Conservation (phyloP, 192 early-diverging fungal genomes). For the Backusella liffmaniae region DNA sequence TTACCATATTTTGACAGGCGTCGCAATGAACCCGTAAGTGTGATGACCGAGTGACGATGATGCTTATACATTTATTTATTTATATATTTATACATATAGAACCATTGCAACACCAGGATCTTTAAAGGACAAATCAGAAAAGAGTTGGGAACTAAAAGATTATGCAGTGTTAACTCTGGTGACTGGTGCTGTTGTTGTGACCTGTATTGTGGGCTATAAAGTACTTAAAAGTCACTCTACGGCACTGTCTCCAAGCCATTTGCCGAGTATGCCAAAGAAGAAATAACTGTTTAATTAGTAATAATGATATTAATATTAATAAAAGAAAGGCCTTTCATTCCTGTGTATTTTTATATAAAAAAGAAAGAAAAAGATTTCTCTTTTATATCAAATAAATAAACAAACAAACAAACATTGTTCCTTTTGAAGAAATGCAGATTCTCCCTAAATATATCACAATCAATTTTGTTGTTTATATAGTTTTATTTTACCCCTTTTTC, state of each 20-base stretch:
- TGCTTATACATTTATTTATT: neutral
- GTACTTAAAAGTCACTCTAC: conserved; percentile 33
- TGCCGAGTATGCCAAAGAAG: conserved; percentile 16
- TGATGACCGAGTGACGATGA: neutral
- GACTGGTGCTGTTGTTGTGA: conserved; percentile 29
- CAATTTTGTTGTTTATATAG: neutral
- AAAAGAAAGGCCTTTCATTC: neutral
- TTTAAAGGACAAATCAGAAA: conserved; percentile 26
- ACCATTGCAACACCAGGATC: conserved; percentile 37
- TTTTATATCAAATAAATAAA: too few relatives aligned
- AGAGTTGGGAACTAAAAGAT: conserved; percentile 23
- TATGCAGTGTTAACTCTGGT: conserved; percentile 31
- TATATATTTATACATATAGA: neutral
- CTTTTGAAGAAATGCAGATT: neutral
- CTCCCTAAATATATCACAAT: neutral
- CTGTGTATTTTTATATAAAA: neutral
- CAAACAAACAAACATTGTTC: neutral
- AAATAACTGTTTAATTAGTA: conserved; percentile 11
- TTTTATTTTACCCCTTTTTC: neutral
- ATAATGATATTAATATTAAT: conserved; percentile 9
- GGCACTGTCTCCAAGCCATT: neutral
- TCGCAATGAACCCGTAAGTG: conserved; percentile 79
- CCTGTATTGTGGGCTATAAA: conserved; percentile 33
- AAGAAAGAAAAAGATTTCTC: too few relatives aligned
- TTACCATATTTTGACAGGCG: conserved; percentile 80